phyloP scores from a whole-genome alignment of 1,284 basidiomycete genomes.

The Rhodotorula sp. region DNA sequence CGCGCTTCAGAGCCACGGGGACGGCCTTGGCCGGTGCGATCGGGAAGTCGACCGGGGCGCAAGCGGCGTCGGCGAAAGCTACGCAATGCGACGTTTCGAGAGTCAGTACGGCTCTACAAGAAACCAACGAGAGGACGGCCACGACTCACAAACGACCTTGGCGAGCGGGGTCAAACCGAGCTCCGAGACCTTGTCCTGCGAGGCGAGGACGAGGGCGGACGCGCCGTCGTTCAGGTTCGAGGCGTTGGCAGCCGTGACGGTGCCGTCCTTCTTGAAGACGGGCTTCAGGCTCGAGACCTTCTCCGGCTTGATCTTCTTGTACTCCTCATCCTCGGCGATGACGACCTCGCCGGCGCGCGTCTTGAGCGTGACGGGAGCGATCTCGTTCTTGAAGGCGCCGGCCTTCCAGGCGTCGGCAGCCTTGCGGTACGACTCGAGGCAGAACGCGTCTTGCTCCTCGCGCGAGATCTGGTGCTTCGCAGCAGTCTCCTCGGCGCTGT shows the following conservation, averaged over 20 bases:
- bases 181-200: conserved; percentile 46
- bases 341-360: conserved; percentile 93
- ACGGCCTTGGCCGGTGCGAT: conserved; percentile 88
- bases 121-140: neutral
- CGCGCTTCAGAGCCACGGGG: conserved; percentile 81
- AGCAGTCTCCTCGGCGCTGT: conserved; percentile 51
- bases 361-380: conserved; percentile 80
- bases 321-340: conserved; percentile 94
- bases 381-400: conserved; percentile 81
- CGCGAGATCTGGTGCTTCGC: conserved; percentile 49
- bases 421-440: conserved; percentile 68
- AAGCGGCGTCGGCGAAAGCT: conserved; percentile 96
- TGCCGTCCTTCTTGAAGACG: conserved; percentile 53
- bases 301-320: conserved; percentile 59
- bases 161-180: conserved; percentile 51
- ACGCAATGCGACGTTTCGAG: conserved; percentile 4
- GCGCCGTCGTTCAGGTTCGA: conserved; percentile 53
- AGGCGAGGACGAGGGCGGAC: conserved; percentile 51
- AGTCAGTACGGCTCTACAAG: conserved; percentile 13
- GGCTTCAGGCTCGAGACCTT: conserved; percentile 51
- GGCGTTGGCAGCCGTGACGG: conserved; percentile 54
- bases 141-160: conserved; percentile 49
- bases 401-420: conserved; percentile 86
- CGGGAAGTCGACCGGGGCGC: conserved; percentile 96
- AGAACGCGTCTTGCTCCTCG: conserved; percentile 59